Conservation (phyloP, 352 stramenopile species). For the Globisporangium iwayamae region DNA sequence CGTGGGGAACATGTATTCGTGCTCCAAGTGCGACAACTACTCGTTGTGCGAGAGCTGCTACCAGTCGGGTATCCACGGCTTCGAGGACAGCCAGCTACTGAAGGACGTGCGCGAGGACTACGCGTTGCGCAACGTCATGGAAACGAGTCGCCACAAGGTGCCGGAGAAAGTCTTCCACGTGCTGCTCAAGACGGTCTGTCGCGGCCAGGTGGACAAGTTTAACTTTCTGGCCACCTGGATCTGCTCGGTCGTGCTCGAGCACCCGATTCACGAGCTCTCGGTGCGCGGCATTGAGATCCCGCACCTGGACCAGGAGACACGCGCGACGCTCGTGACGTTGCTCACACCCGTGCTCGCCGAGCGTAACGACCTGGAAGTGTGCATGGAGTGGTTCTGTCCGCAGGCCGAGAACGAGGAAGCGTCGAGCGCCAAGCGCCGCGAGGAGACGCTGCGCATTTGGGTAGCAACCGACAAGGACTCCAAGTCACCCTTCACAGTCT, state of each 20-base stretch:
- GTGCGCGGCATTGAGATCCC: slow-evolving; percentile 86
- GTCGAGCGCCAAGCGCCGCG: slow-evolving; percentile 49
- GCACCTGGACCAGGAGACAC: slow-evolving; percentile 68
- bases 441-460: slow-evolving; percentile 85
- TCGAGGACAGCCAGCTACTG: slow-evolving; percentile 76
- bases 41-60: slow-evolving; percentile 82
- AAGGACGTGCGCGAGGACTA: slow-evolving; percentile 80
- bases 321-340: slow-evolving; percentile 63
- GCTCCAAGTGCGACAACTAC: slow-evolving; percentile 85
- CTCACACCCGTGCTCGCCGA: slow-evolving; percentile 80
- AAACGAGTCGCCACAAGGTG: slow-evolving; percentile 70
- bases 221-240: slow-evolving; percentile 88
- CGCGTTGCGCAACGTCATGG: slow-evolving; percentile 71
- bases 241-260: slow-evolving; percentile 65
- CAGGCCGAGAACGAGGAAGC: slow-evolving; percentile 61
- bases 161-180: slow-evolving; percentile 80
- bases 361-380: slow-evolving; percentile 79
- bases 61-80: slow-evolving; percentile 78
- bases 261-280: slow-evolving; percentile 59
- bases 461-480: slow-evolving; percentile 83
- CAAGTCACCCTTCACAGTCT: slow-evolving; percentile 67
- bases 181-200: slow-evolving; percentile 81
- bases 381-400: slow-evolving; percentile 87
- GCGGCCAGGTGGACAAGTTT: slow-evolving; percentile 85
- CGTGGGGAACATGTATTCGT: slow-evolving; percentile 87